These are phyloP conservation scores for Streptanthus diversifolius DNA, from an alignment of 345 rosid genomes.

Conservation along the genomic window DNA sequence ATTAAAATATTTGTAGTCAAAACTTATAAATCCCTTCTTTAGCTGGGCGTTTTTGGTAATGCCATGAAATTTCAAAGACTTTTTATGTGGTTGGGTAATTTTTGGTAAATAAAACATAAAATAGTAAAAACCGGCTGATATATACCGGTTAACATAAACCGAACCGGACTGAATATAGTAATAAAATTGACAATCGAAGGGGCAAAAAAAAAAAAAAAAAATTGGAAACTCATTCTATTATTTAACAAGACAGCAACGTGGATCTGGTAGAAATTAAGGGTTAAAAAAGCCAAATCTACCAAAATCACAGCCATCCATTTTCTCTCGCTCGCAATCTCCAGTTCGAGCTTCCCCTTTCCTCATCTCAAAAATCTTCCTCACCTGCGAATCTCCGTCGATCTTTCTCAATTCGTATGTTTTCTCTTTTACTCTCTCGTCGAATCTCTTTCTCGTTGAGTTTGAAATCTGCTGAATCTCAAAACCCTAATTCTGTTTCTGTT, in stretches of 20 bases:
- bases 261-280: constrained; percentile 29
- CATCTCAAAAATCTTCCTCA: constrained; percentile 15
- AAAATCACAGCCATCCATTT: constrained; percentile 35
- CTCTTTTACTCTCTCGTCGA: not conserved
- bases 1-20: not conserved
- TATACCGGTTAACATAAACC: not conserved
- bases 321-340: constrained; percentile 11
- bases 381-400: constrained; percentile 11
- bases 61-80: not conserved
- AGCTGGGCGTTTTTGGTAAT: not conserved
- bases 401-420: constrained; percentile 22
- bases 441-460: not conserved
- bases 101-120: not conserved
- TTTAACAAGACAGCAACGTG: constrained; percentile 34
- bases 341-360: constrained; percentile 20
- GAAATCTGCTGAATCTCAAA: constrained; percentile 30
- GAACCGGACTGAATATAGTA: constrained; percentile 20
- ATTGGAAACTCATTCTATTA: not conserved
- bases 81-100: not conserved
- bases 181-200: not conserved
- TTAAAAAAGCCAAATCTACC: constrained; percentile 21
- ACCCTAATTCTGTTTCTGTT: constrained; percentile 23
- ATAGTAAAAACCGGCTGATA: not conserved
- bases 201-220: not conserved
- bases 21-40: not conserved